Evolutionary conservation across 352 stramenopile species (phyloP).

Genomic region (Pythium sukuiense): DNA sequence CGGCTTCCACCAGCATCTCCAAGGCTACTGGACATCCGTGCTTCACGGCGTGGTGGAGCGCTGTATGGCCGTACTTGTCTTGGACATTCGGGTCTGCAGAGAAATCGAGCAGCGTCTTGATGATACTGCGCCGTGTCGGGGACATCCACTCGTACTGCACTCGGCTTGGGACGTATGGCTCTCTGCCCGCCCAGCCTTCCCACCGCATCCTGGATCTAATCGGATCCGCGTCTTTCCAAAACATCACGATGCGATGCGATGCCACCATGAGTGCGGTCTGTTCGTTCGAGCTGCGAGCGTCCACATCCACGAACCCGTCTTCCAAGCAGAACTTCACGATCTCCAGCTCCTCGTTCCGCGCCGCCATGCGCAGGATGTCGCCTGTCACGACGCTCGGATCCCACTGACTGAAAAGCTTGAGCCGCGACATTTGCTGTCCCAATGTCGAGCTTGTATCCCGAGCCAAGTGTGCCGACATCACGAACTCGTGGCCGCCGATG

Average conservation of each 20-base stretch:
- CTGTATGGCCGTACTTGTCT: neutral
- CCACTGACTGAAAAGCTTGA: neutral
- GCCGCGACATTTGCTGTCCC: neutral
- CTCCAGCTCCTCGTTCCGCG: neutral
- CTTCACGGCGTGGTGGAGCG: neutral
- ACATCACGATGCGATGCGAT: neutral
- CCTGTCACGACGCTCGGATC: neutral
- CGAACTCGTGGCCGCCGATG: neutral
- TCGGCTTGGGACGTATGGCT: neutral
- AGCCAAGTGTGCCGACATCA: neutral
- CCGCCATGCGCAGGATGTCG: neutral
- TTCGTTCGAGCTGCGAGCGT: neutral
- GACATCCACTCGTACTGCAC: neutral
- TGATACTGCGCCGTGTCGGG: neutral
- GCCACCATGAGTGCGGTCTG: neutral
- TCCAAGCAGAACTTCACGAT: neutral
- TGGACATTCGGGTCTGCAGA: neutral
- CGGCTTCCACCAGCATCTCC: neutral
- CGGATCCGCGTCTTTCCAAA: too few relatives aligned
- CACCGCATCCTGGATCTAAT: too few relatives aligned
- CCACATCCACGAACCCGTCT: neutral
- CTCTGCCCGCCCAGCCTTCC: neutral
- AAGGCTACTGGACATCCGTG: neutral
- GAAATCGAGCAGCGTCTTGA: neutral
- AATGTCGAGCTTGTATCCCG: neutral